phyloP scores from a whole-genome alignment of 108 stramenopile species.

The Licmophora abbreviata region DNA sequence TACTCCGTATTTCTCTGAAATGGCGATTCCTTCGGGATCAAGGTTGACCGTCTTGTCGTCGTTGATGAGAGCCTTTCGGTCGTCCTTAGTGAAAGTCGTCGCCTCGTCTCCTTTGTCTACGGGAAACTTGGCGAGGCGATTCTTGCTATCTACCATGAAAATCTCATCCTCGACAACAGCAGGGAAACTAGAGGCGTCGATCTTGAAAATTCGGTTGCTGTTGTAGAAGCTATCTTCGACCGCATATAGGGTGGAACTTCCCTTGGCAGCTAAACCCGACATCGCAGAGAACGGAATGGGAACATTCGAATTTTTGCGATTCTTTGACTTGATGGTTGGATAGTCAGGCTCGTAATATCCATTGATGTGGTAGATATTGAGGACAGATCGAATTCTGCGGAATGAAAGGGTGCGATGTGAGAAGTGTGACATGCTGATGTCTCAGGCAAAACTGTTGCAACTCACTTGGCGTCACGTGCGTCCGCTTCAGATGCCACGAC shows the following conservation, averaged over 20 bases:
- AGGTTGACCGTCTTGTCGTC: constrained; percentile 62
- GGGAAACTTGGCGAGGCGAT: constrained; percentile 13
- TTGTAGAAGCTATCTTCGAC: constrained; percentile 51
- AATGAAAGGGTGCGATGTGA: no score
- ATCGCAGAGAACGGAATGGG: constrained; percentile 54
- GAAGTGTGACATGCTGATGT: no score
- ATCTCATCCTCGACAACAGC: constrained; percentile 16
- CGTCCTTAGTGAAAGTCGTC: constrained; percentile 10
- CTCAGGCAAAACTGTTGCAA: no score
- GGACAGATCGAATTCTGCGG: no score
- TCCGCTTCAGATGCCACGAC: constrained; percentile 53
- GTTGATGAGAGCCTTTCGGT: constrained; percentile 27
- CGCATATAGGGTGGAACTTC: constrained; percentile 26
- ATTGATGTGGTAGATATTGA: no score
- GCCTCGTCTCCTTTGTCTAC: constrained; percentile 1
- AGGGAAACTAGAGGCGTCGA: constrained; percentile 26
- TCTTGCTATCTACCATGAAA: constrained; percentile 29
- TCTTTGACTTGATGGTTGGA: constrained; percentile 32
- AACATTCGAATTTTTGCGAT: constrained; percentile 3
- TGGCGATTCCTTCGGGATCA: constrained; percentile 61
- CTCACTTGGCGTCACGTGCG: constrained; percentile 38
- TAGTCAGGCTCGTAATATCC: constrained; percentile 15
- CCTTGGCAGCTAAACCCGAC: constrained; percentile 33
- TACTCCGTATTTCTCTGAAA: constrained; percentile 13
- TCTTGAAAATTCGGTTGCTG: constrained; percentile 42